Conservation (phyloP, 345 rosid species). For the Tarenaya hassleriana region DNA sequence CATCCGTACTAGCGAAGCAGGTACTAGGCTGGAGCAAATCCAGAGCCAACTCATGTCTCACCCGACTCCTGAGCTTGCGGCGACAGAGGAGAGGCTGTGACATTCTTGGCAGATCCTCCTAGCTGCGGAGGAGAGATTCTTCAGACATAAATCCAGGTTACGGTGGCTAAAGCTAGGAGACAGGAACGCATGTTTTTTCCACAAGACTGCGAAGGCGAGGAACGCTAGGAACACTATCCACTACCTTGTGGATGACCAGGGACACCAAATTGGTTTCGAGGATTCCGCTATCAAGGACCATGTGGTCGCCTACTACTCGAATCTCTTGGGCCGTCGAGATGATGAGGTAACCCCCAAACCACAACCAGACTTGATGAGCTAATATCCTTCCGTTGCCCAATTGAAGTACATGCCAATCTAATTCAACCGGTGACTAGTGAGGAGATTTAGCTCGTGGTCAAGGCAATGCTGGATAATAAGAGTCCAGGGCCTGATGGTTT, state of each 20-base stretch:
- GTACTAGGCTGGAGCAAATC: no score
- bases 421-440: not conserved
- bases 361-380: not conserved
- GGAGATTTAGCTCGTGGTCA: no score
- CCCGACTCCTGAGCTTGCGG: no score
- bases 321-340: not conserved
- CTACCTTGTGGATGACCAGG: not conserved
- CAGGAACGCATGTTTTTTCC: not conserved
- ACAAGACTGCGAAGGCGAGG: not conserved
- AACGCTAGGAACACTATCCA: not conserved
- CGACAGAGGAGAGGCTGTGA: no score
- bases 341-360: not conserved
- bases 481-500: no score
- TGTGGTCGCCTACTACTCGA: no score
- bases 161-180: not conserved
- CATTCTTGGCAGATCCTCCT: no score
- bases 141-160: not conserved
- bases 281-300: not conserved
- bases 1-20: no score
- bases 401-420: not conserved
- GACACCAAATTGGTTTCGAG: not conserved
- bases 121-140: not conserved
- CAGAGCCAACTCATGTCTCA: no score
- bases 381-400: not conserved
- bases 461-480: no score